These are phyloP conservation scores for Chenopodium suecicum DNA, from an alignment of 148 eudicot species.

Conservation along the genomic window DNA sequence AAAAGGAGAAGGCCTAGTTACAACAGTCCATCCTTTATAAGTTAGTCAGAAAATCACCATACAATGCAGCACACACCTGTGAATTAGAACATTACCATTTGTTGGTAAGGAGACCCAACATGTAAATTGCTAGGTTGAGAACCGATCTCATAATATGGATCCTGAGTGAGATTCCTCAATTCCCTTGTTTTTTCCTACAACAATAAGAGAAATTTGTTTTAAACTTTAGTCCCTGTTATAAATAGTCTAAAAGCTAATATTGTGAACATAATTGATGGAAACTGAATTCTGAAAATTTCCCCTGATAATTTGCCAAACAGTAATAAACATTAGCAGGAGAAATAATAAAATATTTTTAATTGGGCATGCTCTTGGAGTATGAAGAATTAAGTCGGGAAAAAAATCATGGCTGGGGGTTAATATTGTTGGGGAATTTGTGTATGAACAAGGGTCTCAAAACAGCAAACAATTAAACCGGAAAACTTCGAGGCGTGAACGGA, in stretches of 20 bases:
- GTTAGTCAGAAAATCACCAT: neutral
- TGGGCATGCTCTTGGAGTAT: neutral
- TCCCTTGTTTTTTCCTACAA: constrained; percentile 56
- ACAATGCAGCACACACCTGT: neutral
- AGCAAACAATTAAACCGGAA: too few relatives aligned
- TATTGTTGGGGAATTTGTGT: too few relatives aligned
- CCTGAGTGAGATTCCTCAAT: constrained; percentile 40
- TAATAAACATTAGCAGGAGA: neutral
- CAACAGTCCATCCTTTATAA: neutral
- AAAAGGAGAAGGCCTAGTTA: neutral
- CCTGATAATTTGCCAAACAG: neutral
- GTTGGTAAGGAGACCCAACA: constrained; percentile 36
- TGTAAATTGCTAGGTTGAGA: constrained; percentile 31
- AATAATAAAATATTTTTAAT: neutral
- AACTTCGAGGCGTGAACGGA: too few relatives aligned
- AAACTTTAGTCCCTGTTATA: neutral
- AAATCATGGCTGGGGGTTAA: neutral
- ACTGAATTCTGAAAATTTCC: neutral
- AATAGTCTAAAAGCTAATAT: too few relatives aligned
- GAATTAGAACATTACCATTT: constrained; percentile 33
- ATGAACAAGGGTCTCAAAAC: too few relatives aligned
- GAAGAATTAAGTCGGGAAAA: neutral
- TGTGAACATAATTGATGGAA: neutral
- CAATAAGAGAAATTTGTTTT: constrained; percentile 1
- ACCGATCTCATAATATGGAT: constrained; percentile 35